These are phyloP conservation scores for Oxytropis ochrocephala DNA, from an alignment of 306 rosid species.

Conservation along the genomic window DNA sequence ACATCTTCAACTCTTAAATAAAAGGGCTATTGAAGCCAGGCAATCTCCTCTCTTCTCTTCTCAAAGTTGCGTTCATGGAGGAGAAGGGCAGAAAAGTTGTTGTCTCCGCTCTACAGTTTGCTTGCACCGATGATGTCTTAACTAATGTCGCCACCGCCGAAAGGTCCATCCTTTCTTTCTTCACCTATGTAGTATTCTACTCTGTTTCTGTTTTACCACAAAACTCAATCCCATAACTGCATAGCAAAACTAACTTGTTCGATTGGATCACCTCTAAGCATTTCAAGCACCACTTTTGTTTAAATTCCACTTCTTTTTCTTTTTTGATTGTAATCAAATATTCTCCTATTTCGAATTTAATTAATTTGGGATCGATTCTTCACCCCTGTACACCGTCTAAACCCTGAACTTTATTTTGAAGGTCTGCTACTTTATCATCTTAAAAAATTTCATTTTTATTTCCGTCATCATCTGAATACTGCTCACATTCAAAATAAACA, in stretches of 20 bases:
- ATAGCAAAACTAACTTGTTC: not conserved
- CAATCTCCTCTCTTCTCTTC: not conserved
- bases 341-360: not conserved
- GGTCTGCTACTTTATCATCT: constrained; percentile 2
- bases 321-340: not conserved
- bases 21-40: not conserved
- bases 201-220: not conserved
- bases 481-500: not conserved
- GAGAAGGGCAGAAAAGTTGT: constrained; percentile 37
- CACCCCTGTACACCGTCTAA: not conserved
- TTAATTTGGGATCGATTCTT: not conserved
- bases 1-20: too few relatives aligned
- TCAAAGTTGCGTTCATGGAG: not conserved
- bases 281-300: not conserved
- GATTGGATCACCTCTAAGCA: not conserved
- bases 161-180: constrained; percentile 33
- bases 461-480: not conserved
- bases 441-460: constrained; percentile 15
- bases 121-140: constrained; percentile 70
- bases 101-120: constrained; percentile 83
- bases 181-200: not conserved
- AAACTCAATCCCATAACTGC: not conserved
- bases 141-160: constrained; percentile 73
- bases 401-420: not conserved
- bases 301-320: not conserved